These are phyloP conservation scores for Erigeron canadensis DNA, from an alignment of 129 eudicot species.

Conservation along the genomic window DNA sequence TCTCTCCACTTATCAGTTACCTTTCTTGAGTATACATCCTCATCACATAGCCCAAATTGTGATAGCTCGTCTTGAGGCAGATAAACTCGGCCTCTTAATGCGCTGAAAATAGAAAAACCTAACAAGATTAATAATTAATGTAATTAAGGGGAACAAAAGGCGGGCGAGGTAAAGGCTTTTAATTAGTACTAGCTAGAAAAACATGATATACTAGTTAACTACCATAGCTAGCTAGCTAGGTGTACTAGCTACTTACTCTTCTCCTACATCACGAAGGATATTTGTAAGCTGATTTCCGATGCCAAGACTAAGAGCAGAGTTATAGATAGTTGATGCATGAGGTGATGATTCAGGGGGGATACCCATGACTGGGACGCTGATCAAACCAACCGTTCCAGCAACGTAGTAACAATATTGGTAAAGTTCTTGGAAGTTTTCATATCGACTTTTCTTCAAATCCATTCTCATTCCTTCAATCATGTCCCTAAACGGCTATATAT, in stretches of 20 bases:
- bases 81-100: conserved; percentile 80
- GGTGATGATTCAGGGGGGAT: conserved; percentile 69
- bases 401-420: conserved; percentile 83
- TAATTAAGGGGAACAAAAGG: too few relatives aligned
- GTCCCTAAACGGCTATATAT: conserved; percentile 76
- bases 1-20: conserved; percentile 70
- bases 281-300: conserved; percentile 94
- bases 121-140: too few relatives aligned
- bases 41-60: conserved; percentile 62
- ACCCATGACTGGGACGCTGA: conserved; percentile 94
- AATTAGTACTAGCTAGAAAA: too few relatives aligned
- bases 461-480: conserved; percentile 98
- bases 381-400: conserved; percentile 89
- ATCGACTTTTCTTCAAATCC: conserved; percentile 69
- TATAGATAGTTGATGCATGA: conserved; percentile 55
- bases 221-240: too few relatives aligned
- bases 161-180: too few relatives aligned
- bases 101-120: conserved; percentile 39
- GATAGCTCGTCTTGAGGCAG: conserved; percentile 92
- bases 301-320: conserved; percentile 74
- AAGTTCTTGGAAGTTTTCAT: conserved; percentile 72
- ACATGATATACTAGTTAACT: too few relatives aligned
- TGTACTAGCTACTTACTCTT: conserved; percentile 97
- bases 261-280: conserved; percentile 95
- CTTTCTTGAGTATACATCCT: conserved; percentile 73